phyloP scores from a whole-genome alignment of 495 filamentous ascomycete species.

The Copromyces sp. region DNA sequence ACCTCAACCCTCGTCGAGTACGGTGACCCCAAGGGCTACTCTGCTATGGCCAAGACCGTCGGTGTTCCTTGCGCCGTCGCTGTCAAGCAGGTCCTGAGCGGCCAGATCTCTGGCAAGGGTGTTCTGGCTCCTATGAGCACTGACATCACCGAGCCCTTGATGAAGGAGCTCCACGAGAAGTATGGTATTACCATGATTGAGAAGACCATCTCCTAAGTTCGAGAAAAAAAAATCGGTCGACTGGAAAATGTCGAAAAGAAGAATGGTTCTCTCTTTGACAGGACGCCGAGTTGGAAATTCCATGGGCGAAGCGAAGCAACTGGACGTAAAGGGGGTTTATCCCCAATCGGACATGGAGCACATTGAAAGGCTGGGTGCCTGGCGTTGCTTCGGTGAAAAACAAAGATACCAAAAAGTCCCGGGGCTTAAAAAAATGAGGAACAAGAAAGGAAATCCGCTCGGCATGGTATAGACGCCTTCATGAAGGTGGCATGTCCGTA shows the following conservation, averaged over 20 bases:
- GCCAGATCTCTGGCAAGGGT: constrained; percentile 66
- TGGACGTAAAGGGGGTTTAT: neutral
- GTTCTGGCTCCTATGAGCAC: constrained; percentile 71
- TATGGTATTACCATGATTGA: constrained; percentile 26
- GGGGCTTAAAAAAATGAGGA: neutral
- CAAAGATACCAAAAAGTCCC: neutral
- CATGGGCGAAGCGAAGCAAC: neutral
- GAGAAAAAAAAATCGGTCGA: neutral
- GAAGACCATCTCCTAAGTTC: constrained; percentile 23
- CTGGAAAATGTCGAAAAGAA: neutral
- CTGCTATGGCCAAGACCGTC: constrained; percentile 69
- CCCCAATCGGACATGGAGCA: neutral
- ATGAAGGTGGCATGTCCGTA: neutral
- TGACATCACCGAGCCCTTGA: constrained; percentile 60
- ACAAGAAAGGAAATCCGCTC: neutral
- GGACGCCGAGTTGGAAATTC: neutral
- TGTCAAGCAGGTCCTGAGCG: constrained; percentile 74
- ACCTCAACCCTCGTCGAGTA: constrained; percentile 81
- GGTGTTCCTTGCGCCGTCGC: constrained; percentile 40
- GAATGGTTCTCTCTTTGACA: neutral
- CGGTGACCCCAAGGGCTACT: constrained; percentile 72
- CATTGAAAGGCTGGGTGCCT: neutral
- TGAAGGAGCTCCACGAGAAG: constrained; percentile 44
- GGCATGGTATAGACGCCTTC: neutral
- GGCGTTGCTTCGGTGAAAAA: neutral